Base-by-base conservation (phyloP, 148 eudicot species). In the Nyssa sinensis region DNA sequence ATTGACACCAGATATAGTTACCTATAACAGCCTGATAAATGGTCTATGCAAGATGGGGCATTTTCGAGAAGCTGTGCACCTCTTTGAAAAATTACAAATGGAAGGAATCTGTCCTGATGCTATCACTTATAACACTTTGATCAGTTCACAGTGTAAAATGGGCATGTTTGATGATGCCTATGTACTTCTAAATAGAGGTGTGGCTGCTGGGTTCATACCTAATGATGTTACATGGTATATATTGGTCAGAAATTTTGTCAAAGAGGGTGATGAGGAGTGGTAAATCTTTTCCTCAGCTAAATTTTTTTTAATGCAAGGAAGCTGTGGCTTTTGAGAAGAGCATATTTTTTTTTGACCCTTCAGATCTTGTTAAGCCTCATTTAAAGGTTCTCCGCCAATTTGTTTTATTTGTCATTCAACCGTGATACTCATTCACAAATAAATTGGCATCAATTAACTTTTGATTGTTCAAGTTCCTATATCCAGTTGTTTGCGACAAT, bases 11-110 rank as follows among this genome's bases (percentile, higher is more conserved):
- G 99, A 96, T 78, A 80, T 91, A 70, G 91, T 88, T 58, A 87
- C 99, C 24, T 96, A 96, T 77, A 96, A 93, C 74, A 84, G 74
- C 78, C 80, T 96, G 69, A 91, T 96, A 76, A 88, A 87, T 83
- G 97, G 94, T 72, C 68, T 91, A 10, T 93, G 99, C 81, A 93
- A 81, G 81, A 83, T 53, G 72, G 84, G 85, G 44, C 78, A 77
- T 53, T 44, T 93, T 67, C 78, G 66, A 76, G 99, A 93, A 71
- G 99, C 97, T 70, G 67, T 85, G 61, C 70, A 75, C 69, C 87
- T 96, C 65, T 93, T 89, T 86, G 93, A 89, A 33, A 84, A 81
- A 32, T 78, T 91, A 73, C 79, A 89, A 76, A 63, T 21, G 33
- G 88, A 93, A 80, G 94, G 93, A 57, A 69, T 90, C 55, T 27